A percentile compares a stretch with the other conserved stretches of the same genome.
phyloP scores from a whole-genome alignment of 257 asterid genomes.

The Parsonsia alboflavescens region DNA sequence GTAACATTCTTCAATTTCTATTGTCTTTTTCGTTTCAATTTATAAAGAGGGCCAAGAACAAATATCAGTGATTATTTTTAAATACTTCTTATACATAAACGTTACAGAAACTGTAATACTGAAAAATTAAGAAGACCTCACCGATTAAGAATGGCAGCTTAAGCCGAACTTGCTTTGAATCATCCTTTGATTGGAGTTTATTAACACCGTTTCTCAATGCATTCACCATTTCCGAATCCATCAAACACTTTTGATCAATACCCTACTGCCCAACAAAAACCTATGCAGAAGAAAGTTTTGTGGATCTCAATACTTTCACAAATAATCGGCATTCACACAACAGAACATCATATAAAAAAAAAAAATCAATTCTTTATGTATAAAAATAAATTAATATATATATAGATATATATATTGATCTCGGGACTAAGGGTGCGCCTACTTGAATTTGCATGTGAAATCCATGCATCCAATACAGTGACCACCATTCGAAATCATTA shows the following conservation, averaged over 20 bases:
- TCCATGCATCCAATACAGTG: background rate
- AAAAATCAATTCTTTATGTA: too few relatives aligned
- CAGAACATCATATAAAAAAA: too few relatives aligned
- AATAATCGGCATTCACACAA: too few relatives aligned
- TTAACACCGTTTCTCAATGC: conserved; percentile 15
- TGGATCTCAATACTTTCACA: background rate
- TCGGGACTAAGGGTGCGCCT: background rate
- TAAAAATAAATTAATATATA: too few relatives aligned
- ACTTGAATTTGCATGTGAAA: conserved; percentile 6
- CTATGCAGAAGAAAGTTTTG: background rate
- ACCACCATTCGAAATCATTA: background rate
- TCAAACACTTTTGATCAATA: background rate
- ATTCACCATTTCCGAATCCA: conserved; percentile 32
- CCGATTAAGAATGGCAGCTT: conserved; percentile 77
- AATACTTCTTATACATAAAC: too few relatives aligned
- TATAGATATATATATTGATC: too few relatives aligned
- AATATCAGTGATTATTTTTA: too few relatives aligned
- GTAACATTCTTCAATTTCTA: too few relatives aligned
- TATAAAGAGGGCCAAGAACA: too few relatives aligned
- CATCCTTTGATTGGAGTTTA: conserved; percentile 26
- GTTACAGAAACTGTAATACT: background rate
- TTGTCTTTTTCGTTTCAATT: too few relatives aligned
- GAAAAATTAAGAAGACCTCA: conserved; percentile 13
- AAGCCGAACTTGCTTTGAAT: conserved; percentile 29
- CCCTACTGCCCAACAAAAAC: background rate